These are phyloP conservation scores for Trametes gibbosa DNA, from an alignment of 768 basidiomycete genomes.

Conservation along the genomic window DNA sequence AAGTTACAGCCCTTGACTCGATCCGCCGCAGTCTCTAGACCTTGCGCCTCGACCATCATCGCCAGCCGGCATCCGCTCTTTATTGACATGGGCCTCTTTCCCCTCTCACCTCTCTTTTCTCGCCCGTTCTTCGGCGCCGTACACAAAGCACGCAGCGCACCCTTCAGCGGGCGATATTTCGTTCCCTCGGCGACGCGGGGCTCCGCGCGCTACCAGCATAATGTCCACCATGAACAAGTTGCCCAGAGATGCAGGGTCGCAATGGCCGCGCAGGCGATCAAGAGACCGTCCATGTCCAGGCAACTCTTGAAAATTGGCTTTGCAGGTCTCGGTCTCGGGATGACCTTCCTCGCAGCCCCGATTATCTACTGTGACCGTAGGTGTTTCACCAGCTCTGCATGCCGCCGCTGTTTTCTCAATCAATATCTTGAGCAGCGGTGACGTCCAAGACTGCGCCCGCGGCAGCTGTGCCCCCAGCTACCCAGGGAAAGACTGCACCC, in stretches of 20 bases:
- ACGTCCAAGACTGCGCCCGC: conserved; percentile 1
- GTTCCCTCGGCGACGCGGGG: conserved; percentile 25
- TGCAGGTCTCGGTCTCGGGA: conserved; percentile 44
- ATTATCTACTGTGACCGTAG: conserved; percentile 54
- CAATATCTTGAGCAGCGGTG: background rate
- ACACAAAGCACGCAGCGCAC: background rate
- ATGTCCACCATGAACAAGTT: background rate
- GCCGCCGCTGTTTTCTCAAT: too few species aligned
- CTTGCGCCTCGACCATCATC: background rate
- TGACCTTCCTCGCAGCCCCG: conserved; percentile 36
- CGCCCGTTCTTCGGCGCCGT: background rate
- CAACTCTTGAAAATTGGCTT: conserved; percentile 26
- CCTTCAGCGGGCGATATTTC: background rate
- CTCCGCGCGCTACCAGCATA: background rate
- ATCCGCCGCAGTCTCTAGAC: background rate
- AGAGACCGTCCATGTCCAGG: background rate
- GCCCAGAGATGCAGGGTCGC: background rate
- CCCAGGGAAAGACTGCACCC: conserved; percentile 5
- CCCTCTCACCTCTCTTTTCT: conserved; percentile 6
- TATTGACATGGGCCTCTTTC: conserved; percentile 1
- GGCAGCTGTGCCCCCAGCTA: background rate
- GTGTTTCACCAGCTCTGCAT: conserved; percentile 12
- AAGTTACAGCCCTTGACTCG: background rate
- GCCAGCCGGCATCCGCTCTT: background rate
- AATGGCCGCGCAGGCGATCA: background rate